Conservation (phyloP, 208 protist species). For the Crithidia thermophila region DNA sequence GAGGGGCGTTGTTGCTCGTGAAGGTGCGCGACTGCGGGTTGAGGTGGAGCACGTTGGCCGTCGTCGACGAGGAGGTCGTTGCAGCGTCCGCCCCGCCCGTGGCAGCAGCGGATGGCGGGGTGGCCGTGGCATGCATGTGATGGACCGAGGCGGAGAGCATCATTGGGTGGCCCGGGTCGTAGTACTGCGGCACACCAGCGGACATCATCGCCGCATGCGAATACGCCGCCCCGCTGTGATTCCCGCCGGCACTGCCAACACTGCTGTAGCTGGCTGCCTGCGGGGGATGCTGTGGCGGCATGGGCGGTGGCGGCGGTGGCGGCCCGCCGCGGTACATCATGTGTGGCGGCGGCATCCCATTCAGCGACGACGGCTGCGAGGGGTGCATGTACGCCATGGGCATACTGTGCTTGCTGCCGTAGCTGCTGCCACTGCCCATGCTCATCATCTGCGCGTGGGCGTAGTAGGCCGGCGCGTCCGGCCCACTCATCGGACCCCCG, state of each 20-base stretch:
- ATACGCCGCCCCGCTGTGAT: too few relatives aligned
- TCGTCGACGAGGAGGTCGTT: not conserved
- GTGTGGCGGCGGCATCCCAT: not conserved
- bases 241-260: not conserved
- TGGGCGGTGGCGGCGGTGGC: not conserved
- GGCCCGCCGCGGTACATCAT: not conserved
- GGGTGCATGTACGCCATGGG: slow-evolving; percentile 1
- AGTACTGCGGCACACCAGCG: not conserved
- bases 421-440: not conserved
- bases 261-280: not conserved
- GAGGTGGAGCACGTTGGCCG: slow-evolving; percentile 5
- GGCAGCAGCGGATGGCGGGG: not conserved
- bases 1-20: not conserved
- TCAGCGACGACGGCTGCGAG: slow-evolving; percentile 1
- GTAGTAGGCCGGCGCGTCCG: slow-evolving; percentile 1
- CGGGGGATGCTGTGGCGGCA: not conserved
- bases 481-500: not conserved
- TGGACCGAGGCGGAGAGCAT: not conserved
- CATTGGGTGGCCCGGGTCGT: not conserved
- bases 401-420: slow-evolving; percentile 8
- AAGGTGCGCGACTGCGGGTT: not conserved
- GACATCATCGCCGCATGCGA: not conserved
- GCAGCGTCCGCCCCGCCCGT: not conserved
- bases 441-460: not conserved
- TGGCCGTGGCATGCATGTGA: not conserved